Evolutionary conservation across 1,139 yeast species (phyloP).

Genomic region (Zygosaccharomyces sapae): DNA sequence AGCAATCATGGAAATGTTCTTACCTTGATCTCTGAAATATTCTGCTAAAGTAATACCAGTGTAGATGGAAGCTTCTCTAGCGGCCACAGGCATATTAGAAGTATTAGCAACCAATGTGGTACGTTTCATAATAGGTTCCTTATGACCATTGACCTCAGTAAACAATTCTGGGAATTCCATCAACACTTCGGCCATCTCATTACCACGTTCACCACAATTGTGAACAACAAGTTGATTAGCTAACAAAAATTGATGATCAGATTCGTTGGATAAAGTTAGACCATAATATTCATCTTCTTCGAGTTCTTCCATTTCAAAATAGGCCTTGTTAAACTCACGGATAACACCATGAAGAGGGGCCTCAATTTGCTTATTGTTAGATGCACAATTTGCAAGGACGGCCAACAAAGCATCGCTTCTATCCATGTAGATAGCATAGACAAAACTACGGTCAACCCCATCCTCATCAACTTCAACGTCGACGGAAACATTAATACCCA

Average conservation of each 20-base stretch:
- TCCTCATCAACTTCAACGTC: constrained; percentile 5
- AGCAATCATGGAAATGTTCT: constrained; percentile 98
- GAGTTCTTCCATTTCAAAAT: constrained; percentile 33
- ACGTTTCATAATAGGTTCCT: constrained; percentile 99
- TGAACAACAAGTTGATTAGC: constrained; percentile 40
- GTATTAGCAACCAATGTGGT: constrained; percentile 98
- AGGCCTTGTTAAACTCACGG: constrained; percentile 18
- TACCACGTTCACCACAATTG: constrained; percentile 85
- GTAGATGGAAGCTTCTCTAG: constrained; percentile 98
- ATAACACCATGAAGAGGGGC: constrained; percentile 7
- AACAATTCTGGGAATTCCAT: constrained; percentile 98
- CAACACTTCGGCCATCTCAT: constrained; percentile 98
- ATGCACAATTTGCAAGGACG: constrained; percentile 31
- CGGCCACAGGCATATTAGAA: constrained; percentile 99
- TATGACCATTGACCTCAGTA: constrained; percentile 85
- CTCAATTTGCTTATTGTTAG: constrained; percentile 17
- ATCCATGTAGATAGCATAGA: constrained; percentile 17
- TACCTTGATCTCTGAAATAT: constrained; percentile 99
- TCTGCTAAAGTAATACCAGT: constrained; percentile 98
- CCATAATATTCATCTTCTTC: constrained; percentile 41
- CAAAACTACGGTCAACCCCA: constrained; percentile 12
- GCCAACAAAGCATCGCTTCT: constrained; percentile 26
- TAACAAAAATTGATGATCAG: constrained; percentile 43
- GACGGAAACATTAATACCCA: constrained; percentile 38
- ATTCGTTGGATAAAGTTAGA: constrained; percentile 38